A percentile compares a stretch with the other conserved stretches of the same genome.
These are phyloP conservation scores for Penicillium flavigenum DNA, from an alignment of 495 filamentous ascomycete species.

Conservation along the genomic window DNA sequence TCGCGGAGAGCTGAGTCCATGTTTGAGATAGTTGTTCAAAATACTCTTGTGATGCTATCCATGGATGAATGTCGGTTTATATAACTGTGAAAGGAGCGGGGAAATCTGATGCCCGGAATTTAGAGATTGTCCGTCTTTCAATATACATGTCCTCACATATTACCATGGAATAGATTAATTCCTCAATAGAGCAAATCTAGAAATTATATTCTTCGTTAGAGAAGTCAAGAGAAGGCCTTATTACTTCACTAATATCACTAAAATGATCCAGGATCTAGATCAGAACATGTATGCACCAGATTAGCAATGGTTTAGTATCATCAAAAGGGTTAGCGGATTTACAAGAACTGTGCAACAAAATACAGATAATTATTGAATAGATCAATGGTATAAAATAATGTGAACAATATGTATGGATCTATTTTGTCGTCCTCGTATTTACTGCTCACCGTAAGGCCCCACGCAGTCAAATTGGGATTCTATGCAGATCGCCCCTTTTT, in stretches of 20 bases:
- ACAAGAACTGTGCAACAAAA: not conserved
- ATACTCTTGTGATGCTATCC: not conserved
- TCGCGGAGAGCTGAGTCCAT: constrained; percentile 2
- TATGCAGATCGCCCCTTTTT: not conserved
- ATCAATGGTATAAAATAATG: not conserved
- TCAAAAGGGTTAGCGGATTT: no score
- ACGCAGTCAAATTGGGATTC: not conserved
- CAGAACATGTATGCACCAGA: not conserved
- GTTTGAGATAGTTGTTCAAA: not conserved
- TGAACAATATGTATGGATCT: not conserved
- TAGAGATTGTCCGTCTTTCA: not conserved
- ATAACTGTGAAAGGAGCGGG: not conserved
- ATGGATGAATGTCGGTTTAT: not conserved
- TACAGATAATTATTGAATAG: not conserved
- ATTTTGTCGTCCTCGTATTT: not conserved
- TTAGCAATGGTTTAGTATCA: no score
- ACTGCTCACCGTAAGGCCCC: not conserved
- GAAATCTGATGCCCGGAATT: not conserved
- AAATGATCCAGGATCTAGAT: not conserved
- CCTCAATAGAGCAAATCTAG: no score
- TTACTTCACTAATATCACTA: not conserved
- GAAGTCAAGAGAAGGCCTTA: no score
- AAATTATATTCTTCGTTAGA: no score
- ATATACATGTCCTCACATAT: not conserved
- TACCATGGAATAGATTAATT: no score